phyloP scores from a whole-genome alignment of 2,329 filamentous ascomycete genomes.

The Pseudocercospora musae region DNA sequence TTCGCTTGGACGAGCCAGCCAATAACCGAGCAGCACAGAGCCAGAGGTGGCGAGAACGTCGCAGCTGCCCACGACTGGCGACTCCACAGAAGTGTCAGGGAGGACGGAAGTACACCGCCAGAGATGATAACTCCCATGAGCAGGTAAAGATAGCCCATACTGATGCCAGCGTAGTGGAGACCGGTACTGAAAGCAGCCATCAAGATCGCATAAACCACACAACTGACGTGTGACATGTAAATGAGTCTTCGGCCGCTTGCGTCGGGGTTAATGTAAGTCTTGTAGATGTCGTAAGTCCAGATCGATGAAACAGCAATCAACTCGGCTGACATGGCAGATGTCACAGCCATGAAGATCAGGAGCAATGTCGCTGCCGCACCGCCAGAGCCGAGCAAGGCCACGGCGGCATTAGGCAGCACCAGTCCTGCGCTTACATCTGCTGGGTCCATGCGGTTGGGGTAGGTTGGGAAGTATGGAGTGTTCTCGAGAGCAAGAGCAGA shows the following conservation, averaged over 20 bases:
- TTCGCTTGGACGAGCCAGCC: slow-evolving; percentile 77
- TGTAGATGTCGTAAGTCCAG: slow-evolving; percentile 83
- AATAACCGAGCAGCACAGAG: slow-evolving; percentile 64
- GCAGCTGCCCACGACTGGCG: slow-evolving; percentile 75
- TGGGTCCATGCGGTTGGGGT: slow-evolving; percentile 66
- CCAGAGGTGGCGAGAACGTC: slow-evolving; percentile 65
- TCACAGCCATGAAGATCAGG: slow-evolving; percentile 88
- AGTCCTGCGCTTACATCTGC: slow-evolving; percentile 78
- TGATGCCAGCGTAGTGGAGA: slow-evolving; percentile 59
- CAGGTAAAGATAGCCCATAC: slow-evolving; percentile 84
- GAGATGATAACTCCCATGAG: slow-evolving; percentile 92
- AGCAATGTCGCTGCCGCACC: slow-evolving; percentile 76
- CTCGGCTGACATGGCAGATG: slow-evolving; percentile 76
- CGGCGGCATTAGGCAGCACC: slow-evolving; percentile 79
- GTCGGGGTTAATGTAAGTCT: slow-evolving; percentile 76
- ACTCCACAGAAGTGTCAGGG: slow-evolving; percentile 75
- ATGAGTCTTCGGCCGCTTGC: slow-evolving; percentile 76
- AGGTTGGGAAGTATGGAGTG: slow-evolving; percentile 69
- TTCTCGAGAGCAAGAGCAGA: slow-evolving; percentile 75
- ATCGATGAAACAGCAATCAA: slow-evolving; percentile 86
- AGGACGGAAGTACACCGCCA: slow-evolving; percentile 70
- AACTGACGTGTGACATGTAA: slow-evolving; percentile 72
- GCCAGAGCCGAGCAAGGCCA: slow-evolving; percentile 76
- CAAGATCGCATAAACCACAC: slow-evolving; percentile 69
- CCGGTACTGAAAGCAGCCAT: slow-evolving; percentile 78